These are phyloP conservation scores for Phyllosticta capitalensis DNA, from an alignment of 2,329 filamentous ascomycete species.

Conservation along the genomic window DNA sequence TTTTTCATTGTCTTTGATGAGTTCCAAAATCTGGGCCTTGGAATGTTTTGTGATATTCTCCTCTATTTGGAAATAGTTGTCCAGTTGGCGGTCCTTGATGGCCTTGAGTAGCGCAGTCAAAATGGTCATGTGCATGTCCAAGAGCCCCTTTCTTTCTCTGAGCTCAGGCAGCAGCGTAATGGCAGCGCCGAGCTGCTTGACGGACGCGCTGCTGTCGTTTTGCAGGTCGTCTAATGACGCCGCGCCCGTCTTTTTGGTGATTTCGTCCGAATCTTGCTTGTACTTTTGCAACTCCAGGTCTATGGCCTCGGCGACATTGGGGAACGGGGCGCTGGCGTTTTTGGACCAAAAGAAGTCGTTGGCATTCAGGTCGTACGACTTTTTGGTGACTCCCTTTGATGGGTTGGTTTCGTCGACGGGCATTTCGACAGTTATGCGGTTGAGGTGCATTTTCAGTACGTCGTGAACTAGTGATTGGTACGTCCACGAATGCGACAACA, in stretches of 20 bases:
- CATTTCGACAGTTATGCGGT: conserved; percentile 86
- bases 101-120: conserved; percentile 68
- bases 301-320: conserved; percentile 92
- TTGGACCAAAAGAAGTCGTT: conserved; percentile 96
- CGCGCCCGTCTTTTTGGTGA: conserved; percentile 91
- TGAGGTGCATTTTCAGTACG: conserved; percentile 71
- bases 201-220: conserved; percentile 78
- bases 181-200: conserved; percentile 89
- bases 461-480: conserved; percentile 80
- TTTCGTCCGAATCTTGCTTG: conserved; percentile 87
- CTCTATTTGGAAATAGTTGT: conserved; percentile 93
- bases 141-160: conserved; percentile 78
- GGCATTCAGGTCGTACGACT: conserved; percentile 78
- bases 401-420: conserved; percentile 69
- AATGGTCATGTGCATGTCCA: conserved; percentile 99
- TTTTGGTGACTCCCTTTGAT: conserved; percentile 67
- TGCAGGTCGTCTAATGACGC: conserved; percentile 87
- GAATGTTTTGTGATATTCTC: conserved; percentile 87
- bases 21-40: conserved; percentile 77
- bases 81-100: conserved; percentile 89
- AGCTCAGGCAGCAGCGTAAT: conserved; percentile 89
- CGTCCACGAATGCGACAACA: conserved; percentile 96
- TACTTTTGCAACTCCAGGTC: conserved; percentile 89
- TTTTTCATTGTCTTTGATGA: conserved; percentile 72
- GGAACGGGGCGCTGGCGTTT: conserved; percentile 84